phyloP scores from a whole-genome alignment of 208 protist genomes.

The Blastocrithidia nonstop region DNA sequence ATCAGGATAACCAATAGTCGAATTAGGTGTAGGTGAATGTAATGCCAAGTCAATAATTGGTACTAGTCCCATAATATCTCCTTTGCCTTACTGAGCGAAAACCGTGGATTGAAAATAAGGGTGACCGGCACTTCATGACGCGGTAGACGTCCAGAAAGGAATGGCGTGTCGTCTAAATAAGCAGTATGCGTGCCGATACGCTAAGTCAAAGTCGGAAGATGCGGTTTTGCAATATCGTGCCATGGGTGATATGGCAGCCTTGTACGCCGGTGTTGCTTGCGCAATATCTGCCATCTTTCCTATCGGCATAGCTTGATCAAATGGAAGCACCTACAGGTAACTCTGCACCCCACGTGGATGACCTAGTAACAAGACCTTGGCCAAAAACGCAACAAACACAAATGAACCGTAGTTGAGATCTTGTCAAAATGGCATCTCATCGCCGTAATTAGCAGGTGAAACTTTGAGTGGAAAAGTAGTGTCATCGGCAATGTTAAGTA shows the following conservation, averaged over 20 bases:
- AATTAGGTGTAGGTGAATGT: slow-evolving; percentile 70
- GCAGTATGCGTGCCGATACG: slow-evolving; percentile 68
- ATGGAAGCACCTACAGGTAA: slow-evolving; percentile 72
- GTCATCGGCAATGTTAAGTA: slow-evolving; percentile 46
- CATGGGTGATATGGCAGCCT: slow-evolving; percentile 31
- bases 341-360: slow-evolving; percentile 53
- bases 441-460: slow-evolving; percentile 36
- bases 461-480: slow-evolving; percentile 46
- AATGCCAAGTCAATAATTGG: slow-evolving; percentile 73
- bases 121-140: slow-evolving; percentile 33
- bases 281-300: slow-evolving; percentile 41
- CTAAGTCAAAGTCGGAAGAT: slow-evolving; percentile 42
- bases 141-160: slow-evolving; percentile 58
- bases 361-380: slow-evolving; percentile 44
- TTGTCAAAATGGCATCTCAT: slow-evolving; percentile 59
- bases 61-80: slow-evolving; percentile 72
- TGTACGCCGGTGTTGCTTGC: slow-evolving; percentile 48
- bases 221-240: slow-evolving; percentile 34
- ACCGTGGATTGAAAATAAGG: slow-evolving; percentile 54
- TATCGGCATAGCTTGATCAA: slow-evolving; percentile 60
- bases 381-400: slow-evolving; percentile 49
- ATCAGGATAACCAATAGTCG: slow-evolving; percentile 70
- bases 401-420: slow-evolving; percentile 67
- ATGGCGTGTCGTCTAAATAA: slow-evolving; percentile 75
- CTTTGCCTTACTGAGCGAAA: slow-evolving; percentile 18